Conservation (phyloP, 2,329 filamentous ascomycete species). For the Fusarium sp. region DNA sequence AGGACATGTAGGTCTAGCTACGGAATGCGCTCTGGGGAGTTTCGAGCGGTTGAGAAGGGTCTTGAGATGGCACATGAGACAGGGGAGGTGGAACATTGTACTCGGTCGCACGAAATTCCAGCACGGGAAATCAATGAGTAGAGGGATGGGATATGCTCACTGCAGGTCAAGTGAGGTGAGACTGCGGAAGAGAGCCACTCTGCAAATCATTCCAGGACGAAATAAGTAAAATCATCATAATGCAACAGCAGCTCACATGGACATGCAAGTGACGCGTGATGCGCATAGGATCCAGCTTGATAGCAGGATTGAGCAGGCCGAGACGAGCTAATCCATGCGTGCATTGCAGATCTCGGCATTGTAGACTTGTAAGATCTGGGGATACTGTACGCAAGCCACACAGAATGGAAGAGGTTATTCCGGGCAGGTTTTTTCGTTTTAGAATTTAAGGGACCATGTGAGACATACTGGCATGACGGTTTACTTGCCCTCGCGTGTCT, state of each 20-base stretch:
- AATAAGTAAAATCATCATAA: slow-evolving; percentile 16
- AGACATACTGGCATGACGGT: slow-evolving; percentile 28
- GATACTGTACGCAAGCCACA: neutral
- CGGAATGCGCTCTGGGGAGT: slow-evolving; percentile 15
- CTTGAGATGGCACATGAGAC: slow-evolving; percentile 10
- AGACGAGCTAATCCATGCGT: slow-evolving; percentile 22
- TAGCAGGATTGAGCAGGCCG: slow-evolving; percentile 17
- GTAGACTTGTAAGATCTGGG: slow-evolving; percentile 21
- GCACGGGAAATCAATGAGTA: slow-evolving; percentile 13
- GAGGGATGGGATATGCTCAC: neutral
- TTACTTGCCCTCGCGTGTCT: slow-evolving; percentile 21
- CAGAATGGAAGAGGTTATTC: too few relatives aligned
- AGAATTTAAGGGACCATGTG: neutral
- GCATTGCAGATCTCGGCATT: slow-evolving; percentile 33
- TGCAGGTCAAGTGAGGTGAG: neutral
- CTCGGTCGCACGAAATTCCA: slow-evolving; percentile 3
- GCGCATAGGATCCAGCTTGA: slow-evolving; percentile 17
- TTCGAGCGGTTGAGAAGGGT: slow-evolving; percentile 17
- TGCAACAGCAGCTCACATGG: slow-evolving; percentile 26
- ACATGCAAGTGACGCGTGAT: slow-evolving; percentile 28
- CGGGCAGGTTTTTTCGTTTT: too few relatives aligned
- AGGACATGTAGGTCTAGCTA: slow-evolving; percentile 60
- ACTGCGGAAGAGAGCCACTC: neutral
- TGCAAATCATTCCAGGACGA: slow-evolving; percentile 12
- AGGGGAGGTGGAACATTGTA: slow-evolving; percentile 24